Conservation (phyloP, 352 stramenopile genomes). For the Globisporangium takayamanum region DNA sequence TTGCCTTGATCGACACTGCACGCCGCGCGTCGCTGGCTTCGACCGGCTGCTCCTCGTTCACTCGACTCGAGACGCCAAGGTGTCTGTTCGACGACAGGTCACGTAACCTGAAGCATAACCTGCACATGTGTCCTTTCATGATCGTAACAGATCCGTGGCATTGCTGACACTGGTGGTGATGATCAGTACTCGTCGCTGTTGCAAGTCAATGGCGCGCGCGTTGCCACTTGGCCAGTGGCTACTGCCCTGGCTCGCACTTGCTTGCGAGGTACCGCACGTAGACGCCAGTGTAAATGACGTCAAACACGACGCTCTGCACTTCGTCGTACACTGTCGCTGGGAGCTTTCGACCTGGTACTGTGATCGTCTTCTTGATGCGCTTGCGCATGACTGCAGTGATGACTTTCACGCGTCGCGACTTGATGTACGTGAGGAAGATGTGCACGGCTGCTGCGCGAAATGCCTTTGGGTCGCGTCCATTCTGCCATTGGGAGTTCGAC, state of each 20-base stretch:
- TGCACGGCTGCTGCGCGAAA: slow-evolving; percentile 34
- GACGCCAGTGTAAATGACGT: slow-evolving; percentile 50
- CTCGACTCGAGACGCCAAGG: no score
- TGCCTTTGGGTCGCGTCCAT: slow-evolving; percentile 21
- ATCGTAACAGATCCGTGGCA: no score
- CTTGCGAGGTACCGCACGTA: slow-evolving; percentile 33
- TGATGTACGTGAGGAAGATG: slow-evolving; percentile 57
- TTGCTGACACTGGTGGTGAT: no score
- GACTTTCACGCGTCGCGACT: slow-evolving; percentile 50
- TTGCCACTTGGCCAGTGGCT: not conserved
- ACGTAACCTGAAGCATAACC: no score
- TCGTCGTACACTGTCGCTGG: slow-evolving; percentile 43
- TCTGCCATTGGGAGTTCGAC: slow-evolving; percentile 3
- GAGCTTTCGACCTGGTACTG: slow-evolving; percentile 45
- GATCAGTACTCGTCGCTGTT: no score
- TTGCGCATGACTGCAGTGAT: slow-evolving; percentile 62
- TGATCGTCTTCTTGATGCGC: slow-evolving; percentile 62
- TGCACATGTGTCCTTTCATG: no score
- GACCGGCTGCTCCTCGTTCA: no score
- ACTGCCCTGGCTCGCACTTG: not conserved
- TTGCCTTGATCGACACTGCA: no score
- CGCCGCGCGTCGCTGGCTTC: no score
- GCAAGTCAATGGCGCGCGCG: not conserved
- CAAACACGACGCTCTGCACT: slow-evolving; percentile 43
- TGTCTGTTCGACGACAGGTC: no score